Evolutionary conservation across 495 filamentous ascomycete species (phyloP).

Genomic region (Aspergillus affinis): DNA sequence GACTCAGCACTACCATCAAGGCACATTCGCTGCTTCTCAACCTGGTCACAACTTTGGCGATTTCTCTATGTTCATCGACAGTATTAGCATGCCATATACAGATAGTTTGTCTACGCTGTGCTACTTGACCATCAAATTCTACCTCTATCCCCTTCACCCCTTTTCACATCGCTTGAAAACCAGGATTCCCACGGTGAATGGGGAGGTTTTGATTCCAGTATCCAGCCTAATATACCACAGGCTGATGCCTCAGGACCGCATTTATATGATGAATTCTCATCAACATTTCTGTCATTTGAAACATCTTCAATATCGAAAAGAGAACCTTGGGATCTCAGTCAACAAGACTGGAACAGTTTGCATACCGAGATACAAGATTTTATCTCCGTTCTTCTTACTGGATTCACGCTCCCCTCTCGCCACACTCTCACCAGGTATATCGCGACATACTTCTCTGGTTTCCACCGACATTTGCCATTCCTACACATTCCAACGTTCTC

Average conservation of each 20-base stretch:
- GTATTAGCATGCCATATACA: background rate
- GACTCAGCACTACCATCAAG: no score
- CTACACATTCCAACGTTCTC: conserved; percentile 29
- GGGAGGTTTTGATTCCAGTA: background rate
- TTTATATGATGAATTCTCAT: conserved; percentile 21
- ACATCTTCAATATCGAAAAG: background rate
- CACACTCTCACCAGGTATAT: conserved; percentile 23
- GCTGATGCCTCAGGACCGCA: background rate
- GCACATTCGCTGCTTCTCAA: background rate
- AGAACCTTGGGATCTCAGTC: conserved; percentile 2
- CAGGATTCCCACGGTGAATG: background rate
- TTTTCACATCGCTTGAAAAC: background rate
- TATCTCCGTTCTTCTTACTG: background rate
- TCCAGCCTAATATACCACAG: background rate
- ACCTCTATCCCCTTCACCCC: background rate
- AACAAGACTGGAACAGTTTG: background rate
- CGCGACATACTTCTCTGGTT: conserved; percentile 22
- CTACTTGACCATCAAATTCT: background rate
- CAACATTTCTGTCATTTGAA: conserved; percentile 13
- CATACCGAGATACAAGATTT: background rate
- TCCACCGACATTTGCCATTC: conserved; percentile 28
- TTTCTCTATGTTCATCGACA: background rate
- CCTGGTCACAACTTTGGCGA: background rate
- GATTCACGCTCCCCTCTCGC: conserved; percentile 29
- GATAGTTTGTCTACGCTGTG: background rate